Base-by-base conservation (phyloP, 441 rosid genomes). In the Euphorbia celastroides region DNA sequence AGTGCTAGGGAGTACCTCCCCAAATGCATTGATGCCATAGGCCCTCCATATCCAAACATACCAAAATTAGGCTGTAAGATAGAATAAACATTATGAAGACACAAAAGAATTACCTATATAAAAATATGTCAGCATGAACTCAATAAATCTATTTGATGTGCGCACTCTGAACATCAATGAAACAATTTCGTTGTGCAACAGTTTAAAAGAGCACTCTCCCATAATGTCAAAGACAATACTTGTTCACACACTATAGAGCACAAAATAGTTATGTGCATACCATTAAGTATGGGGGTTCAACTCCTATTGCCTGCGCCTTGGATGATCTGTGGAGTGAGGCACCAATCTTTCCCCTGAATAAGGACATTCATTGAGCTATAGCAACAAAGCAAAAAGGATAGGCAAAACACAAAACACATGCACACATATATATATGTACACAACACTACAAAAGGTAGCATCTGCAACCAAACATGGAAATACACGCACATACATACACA, bases 1-100 rank as follows among this genome's bases (percentile, higher is more conserved):
- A 34, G 41, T 34, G 41, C 41, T 34, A 34, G 41, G 5, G n/a
- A 44, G 1, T 79, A 90, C 95, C 87, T 83, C 70, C 97, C 94
- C 74, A 90, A 70, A 71, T 78, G 79, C 92, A 90, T 90, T 54
- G 86, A 76, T 31, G 97, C 89, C 64, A 81, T 73, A 55, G 84
- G 82, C 30, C 93, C 94, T 70, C 97, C 97, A 70, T 81, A 84
- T 81, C 97, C 93, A 76, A 90, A 90, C 91, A 85, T 88, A 68
- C 91, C 94, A 80, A 90, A 90, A 72, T 55, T 79, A 19, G 94
- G 94, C 89, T 88, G 87, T 20, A 57, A 69, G 30, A 44, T 11
- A 14, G 64, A 57, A 38, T 61, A 20, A 22, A 12, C 56, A 42
- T 42, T 17, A 36, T 42, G 16, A 32, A 38, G 28, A 34, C 14